Evolutionary conservation across 2,329 filamentous ascomycete species (phyloP).

Genomic region (Diaporthe capsici): DNA sequence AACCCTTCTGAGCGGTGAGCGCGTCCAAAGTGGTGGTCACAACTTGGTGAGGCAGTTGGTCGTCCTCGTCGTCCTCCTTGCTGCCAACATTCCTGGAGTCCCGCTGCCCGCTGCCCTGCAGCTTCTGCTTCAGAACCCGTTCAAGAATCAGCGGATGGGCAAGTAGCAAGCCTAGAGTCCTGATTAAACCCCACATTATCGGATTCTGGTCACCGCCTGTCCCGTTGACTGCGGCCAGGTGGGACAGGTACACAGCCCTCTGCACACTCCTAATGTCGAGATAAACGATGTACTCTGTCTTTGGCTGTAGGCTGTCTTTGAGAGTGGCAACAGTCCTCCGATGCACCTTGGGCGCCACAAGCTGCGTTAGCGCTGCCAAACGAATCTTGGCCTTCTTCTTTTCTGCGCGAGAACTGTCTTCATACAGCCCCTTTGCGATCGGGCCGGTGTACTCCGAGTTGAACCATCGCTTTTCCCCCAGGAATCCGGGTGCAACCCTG

Average conservation of each 20-base stretch:
- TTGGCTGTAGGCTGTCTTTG: slow-evolving; percentile 76
- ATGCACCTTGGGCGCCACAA: slow-evolving; percentile 83
- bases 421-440: slow-evolving; percentile 79
- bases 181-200: slow-evolving; percentile 55
- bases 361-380: slow-evolving; percentile 78
- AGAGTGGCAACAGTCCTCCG: slow-evolving; percentile 78
- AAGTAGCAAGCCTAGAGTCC: slow-evolving; percentile 62
- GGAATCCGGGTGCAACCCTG: slow-evolving; percentile 80
- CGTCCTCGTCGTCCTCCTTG: slow-evolving; percentile 36
- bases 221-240: slow-evolving; percentile 42
- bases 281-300: slow-evolving; percentile 86
- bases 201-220: neutral
- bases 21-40: slow-evolving; percentile 51
- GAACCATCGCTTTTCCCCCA: slow-evolving; percentile 80
- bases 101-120: slow-evolving; percentile 44
- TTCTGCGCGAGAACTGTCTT: slow-evolving; percentile 70
- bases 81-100: neutral
- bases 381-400: slow-evolving; percentile 74
- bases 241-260: slow-evolving; percentile 69
- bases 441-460: slow-evolving; percentile 77
- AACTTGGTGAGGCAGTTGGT: slow-evolving; percentile 49
- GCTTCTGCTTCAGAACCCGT: slow-evolving; percentile 58
- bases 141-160: slow-evolving; percentile 66
- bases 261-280: slow-evolving; percentile 79
- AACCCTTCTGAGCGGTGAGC: slow-evolving; percentile 56